These are phyloP conservation scores for Xylaria longipes DNA, from an alignment of 495 filamentous ascomycete species.

Conservation along the genomic window DNA sequence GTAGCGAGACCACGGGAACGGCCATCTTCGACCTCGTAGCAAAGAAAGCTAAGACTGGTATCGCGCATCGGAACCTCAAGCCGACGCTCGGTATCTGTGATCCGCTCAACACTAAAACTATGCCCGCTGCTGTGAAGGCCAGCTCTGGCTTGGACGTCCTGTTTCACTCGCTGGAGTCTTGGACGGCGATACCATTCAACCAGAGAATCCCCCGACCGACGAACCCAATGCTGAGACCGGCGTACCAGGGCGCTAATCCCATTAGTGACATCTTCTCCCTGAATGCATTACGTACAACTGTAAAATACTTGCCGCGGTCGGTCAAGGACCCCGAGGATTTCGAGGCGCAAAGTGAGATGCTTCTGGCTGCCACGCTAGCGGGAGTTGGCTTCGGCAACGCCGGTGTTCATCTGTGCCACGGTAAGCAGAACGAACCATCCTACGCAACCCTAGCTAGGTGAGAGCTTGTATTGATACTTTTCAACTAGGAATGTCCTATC, in stretches of 20 bases:
- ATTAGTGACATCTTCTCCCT: conserved; percentile 96
- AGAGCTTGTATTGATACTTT: neutral
- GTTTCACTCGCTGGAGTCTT: conserved; percentile 91
- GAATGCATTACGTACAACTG: conserved; percentile 75
- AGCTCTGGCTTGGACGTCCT: conserved; percentile 91
- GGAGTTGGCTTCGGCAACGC: conserved; percentile 98
- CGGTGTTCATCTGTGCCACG: conserved; percentile 95
- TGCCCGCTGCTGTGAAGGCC: conserved; percentile 91
- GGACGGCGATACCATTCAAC: conserved; percentile 94
- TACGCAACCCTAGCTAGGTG: neutral
- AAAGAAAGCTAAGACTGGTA: conserved; percentile 89
- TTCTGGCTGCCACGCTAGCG: conserved; percentile 90
- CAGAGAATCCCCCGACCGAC: conserved; percentile 81
- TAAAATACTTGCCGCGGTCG: conserved; percentile 89
- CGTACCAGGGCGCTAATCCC: conserved; percentile 96
- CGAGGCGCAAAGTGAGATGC: conserved; percentile 93
- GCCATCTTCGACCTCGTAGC: conserved; percentile 95
- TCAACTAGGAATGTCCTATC: conserved; percentile 81
- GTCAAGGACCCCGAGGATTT: conserved; percentile 85
- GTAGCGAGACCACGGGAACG: conserved; percentile 94
- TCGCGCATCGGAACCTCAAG: conserved; percentile 93
- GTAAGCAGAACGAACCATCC: conserved; percentile 36
- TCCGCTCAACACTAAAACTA: conserved; percentile 90
- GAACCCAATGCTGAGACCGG: conserved; percentile 89
- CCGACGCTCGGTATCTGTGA: conserved; percentile 96